Conservation (phyloP, 768 basidiomycete genomes). For the Suillus ampliporus region DNA sequence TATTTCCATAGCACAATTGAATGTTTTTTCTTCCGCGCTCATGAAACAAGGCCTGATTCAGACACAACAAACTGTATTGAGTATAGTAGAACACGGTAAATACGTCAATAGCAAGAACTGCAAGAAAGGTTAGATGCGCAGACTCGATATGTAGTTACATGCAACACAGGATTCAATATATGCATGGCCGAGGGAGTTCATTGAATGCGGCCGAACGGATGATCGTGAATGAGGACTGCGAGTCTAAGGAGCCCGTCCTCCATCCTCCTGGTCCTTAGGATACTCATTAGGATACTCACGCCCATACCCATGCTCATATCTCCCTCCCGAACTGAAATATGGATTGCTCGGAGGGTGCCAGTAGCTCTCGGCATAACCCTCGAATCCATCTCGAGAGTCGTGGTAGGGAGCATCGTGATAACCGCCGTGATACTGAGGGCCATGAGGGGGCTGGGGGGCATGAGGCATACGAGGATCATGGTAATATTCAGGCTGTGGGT, state of each 20-base stretch:
- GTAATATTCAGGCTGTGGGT: background rate
- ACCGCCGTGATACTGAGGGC: background rate
- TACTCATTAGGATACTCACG: background rate
- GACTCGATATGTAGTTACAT: conserved; percentile 11
- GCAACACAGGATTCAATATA: no score
- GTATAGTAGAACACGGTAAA: background rate
- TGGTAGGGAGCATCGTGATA: background rate
- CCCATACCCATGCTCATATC: background rate
- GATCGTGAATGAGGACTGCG: background rate
- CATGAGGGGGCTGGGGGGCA: background rate
- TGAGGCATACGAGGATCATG: background rate
- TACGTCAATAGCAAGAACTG: background rate
- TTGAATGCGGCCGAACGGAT: background rate
- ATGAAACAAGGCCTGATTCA: no score
- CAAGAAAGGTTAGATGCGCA: background rate
- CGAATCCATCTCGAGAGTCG: background rate
- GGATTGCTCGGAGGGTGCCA: background rate
- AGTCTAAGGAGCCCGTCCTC: background rate
- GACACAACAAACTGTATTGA: background rate
- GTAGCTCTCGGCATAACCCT: background rate
- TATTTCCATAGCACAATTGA: no score
- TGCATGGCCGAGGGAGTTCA: background rate
- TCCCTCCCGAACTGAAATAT: background rate
- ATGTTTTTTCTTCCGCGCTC: no score
- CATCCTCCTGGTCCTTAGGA: background rate